Percentiles rank a stretch among this genome's conserved stretches.
Evolutionary conservation across 2,329 filamentous ascomycete genomes (phyloP).

Genomic region (Fusarium odoratissimum): DNA sequence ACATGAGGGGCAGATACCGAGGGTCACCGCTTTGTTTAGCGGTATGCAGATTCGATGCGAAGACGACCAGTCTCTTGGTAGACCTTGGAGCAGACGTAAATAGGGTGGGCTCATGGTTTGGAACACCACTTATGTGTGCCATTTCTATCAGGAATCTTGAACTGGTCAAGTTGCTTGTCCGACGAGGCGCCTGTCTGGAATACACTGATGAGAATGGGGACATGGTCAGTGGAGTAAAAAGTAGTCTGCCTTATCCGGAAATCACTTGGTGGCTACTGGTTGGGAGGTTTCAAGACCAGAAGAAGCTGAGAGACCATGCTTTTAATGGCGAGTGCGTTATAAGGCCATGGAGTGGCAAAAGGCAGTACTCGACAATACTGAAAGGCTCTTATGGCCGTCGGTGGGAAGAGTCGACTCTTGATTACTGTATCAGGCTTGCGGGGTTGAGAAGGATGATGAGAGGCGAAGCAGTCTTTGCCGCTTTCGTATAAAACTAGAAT

Average conservation of each 20-base stretch:
- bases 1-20: fast-evolving
- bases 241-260: neutral
- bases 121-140: neutral
- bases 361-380: fast-evolving
- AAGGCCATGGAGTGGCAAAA: neutral
- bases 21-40: neutral
- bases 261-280: slow-evolving; percentile 7
- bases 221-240: neutral
- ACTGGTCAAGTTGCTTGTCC: neutral
- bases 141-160: neutral
- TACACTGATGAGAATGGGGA: neutral
- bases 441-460: neutral
- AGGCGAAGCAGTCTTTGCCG: neutral
- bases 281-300: slow-evolving; percentile 8
- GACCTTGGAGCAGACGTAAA: neutral
- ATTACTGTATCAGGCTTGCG: neutral
- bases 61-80: neutral
- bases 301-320: neutral
- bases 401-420: neutral
- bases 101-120: neutral
- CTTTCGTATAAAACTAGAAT: neutral
- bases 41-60: neutral
- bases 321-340: fast-evolving
- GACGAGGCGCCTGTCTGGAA: neutral
- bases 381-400: neutral